Percentiles rank a stretch among this genome's conserved stretches.
These are phyloP conservation scores for Aspergillus phoenicis DNA, from an alignment of 2,329 filamentous ascomycete species.

Conservation along the genomic window DNA sequence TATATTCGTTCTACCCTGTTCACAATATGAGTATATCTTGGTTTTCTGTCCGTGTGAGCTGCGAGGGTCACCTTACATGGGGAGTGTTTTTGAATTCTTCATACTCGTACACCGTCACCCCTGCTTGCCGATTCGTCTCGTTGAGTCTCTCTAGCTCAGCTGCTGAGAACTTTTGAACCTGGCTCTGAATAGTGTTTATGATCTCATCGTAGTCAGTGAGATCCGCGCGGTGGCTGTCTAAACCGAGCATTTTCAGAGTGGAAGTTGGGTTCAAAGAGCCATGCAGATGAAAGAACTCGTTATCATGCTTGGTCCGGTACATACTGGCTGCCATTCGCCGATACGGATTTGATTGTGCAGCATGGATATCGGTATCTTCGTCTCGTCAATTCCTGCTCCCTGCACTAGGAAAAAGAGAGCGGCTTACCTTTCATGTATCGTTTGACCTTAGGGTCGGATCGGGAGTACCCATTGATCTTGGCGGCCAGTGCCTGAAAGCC, in stretches of 20 bases:
- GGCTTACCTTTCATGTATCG: not conserved
- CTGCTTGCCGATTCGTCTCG: not conserved
- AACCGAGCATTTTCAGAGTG: slow-evolving; percentile 8
- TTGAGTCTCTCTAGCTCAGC: not conserved
- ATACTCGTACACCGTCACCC: not conserved
- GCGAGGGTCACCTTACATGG: not conserved
- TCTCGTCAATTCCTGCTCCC: too few relatives aligned
- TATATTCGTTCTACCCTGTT: not conserved
- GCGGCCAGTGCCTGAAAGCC: not conserved
- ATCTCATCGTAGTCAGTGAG: not conserved
- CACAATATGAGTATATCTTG: not conserved
- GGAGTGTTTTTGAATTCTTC: not conserved
- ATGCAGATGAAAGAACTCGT: slow-evolving; percentile 10
- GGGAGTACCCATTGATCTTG: not conserved
- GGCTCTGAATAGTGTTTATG: not conserved
- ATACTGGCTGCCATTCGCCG: slow-evolving; percentile 3
- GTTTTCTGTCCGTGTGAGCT: not conserved
- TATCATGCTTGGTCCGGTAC: slow-evolving; percentile 3
- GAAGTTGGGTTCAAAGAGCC: slow-evolving; percentile 4
- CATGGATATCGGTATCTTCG: not conserved
- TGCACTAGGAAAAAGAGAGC: too few relatives aligned
- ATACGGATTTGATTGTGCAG: not conserved
- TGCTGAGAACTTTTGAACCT: not conserved
- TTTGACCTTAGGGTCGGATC: not conserved
- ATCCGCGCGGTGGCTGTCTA: not conserved